A percentile compares a stretch with the other conserved stretches of the same genome.
phyloP scores from a whole-genome alignment of 192 early-diverging fungal genomes.

The Linnemannia zychae region DNA sequence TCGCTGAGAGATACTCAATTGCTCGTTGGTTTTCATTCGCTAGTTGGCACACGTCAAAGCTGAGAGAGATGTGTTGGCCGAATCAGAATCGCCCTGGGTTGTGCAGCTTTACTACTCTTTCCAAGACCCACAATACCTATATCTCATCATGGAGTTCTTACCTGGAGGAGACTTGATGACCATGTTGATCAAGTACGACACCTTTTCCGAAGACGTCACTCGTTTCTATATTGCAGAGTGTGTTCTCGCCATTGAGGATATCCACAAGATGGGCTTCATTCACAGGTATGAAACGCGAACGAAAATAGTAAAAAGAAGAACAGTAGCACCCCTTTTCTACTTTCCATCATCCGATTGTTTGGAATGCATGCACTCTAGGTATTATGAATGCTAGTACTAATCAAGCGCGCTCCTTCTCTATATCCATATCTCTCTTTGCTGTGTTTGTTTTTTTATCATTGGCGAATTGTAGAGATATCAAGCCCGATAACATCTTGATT shows the following conservation, averaged over 20 bases:
- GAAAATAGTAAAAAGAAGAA: not conserved
- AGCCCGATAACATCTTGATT: constrained; percentile 91
- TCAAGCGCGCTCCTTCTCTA: not conserved
- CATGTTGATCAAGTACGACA: constrained; percentile 98
- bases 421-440: not conserved
- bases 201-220: constrained; percentile 95
- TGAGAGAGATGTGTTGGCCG: constrained; percentile 96
- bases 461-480: constrained; percentile 72
- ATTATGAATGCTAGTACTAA: not conserved
- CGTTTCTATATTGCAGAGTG: constrained; percentile 98
- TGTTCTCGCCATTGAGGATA: constrained; percentile 89
- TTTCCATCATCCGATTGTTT: not conserved
- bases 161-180: constrained; percentile 99
- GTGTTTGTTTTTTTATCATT: not conserved
- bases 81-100: constrained; percentile 95
- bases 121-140: constrained; percentile 92
- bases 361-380: not conserved
- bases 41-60: constrained; percentile 96
- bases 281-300: constrained; percentile 71
- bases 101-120: constrained; percentile 98
- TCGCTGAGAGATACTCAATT: not conserved
- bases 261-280: constrained; percentile 94
- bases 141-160: constrained; percentile 98
- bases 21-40: not conserved
- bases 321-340: not conserved